phyloP scores from a whole-genome alignment of 169 alveolate species.

The Sarcocystis neurona region DNA sequence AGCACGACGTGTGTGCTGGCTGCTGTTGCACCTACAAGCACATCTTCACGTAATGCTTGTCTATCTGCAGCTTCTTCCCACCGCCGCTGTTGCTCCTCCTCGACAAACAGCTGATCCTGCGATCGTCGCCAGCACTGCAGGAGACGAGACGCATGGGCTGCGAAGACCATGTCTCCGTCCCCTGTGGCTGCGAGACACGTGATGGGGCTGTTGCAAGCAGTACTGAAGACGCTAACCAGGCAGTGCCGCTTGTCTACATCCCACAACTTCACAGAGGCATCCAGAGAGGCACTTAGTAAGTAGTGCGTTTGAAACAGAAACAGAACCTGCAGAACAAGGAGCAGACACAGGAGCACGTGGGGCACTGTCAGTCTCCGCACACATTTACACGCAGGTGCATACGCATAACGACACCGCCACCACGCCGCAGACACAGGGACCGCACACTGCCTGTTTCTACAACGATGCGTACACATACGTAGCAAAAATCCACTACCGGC shows the following conservation, averaged over 20 bases:
- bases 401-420: too few relatives aligned
- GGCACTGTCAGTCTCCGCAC: not conserved
- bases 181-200: conserved; percentile 18
- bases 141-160: conserved; percentile 43
- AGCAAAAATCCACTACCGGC: too few relatives aligned
- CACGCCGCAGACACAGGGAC: too few relatives aligned
- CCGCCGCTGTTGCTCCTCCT: conserved; percentile 63
- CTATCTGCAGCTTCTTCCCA: conserved; percentile 48
- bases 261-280: conserved; percentile 85
- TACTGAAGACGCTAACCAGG: conserved; percentile 69
- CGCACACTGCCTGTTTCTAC: too few relatives aligned
- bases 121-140: conserved; percentile 62
- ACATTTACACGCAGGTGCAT: not conserved
- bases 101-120: conserved; percentile 63
- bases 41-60: conserved; percentile 53
- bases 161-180: conserved; percentile 36
- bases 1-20: not conserved
- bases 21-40: conserved; percentile 17
- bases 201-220: not conserved
- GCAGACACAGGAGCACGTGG: not conserved
- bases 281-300: conserved; percentile 83
- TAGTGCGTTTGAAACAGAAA: conserved; percentile 59
- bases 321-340: conserved; percentile 26
- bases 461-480: too few relatives aligned
- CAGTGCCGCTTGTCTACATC: conserved; percentile 74